Base-by-base conservation (phyloP, 177 flowering plant species). In the Telopea speciosissima region DNA sequence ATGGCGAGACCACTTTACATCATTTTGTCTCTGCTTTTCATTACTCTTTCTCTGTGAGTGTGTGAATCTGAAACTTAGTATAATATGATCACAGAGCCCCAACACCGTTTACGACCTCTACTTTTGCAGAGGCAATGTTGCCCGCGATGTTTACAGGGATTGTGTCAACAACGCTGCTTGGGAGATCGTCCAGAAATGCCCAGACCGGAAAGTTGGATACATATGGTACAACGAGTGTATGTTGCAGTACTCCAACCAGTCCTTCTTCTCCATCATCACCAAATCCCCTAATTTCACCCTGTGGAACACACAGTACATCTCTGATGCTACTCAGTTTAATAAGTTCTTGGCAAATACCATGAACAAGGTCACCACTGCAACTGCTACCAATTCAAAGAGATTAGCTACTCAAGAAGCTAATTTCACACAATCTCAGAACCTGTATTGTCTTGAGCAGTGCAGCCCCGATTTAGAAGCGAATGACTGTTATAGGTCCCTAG, bases 171-270 rank as follows among this genome's bases (percentile, higher is more conserved):
- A 14, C 49, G 49, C 10, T 13, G 1, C 14, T 44, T 1, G 8
- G 14, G 49, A 13, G 3, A 44, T 44, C 8, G 14, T 1, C 49
- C 13, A 44, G 14, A 3, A 1, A 1, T 54, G 22, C 59, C 59
- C 24, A 1, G 1, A 16, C 63, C 62, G 62, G 24, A 62, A 62
- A 62, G 28, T 22, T 7, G 63, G 5, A 16, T 23, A 7, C 16
- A 19, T 52, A 3, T 67, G 69, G 69, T 67, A 67, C 42, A 61
- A 67, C 10, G 25, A 45, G 19, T 67, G 69, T 23, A 21, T 42
- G 26, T 13, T n/a, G 10, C 24, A n/a, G 5, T 66, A 22, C 9
- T n/a, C 56, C 23, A 11, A 42, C n/a, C n/a, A 11, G 1, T 21
- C 25, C 17, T 22, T 62, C 63, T 23, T 62, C 26, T 49, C 61